These are phyloP conservation scores for Cucumis hystrix DNA, from an alignment of 306 rosid genomes.

Conservation along the genomic window DNA sequence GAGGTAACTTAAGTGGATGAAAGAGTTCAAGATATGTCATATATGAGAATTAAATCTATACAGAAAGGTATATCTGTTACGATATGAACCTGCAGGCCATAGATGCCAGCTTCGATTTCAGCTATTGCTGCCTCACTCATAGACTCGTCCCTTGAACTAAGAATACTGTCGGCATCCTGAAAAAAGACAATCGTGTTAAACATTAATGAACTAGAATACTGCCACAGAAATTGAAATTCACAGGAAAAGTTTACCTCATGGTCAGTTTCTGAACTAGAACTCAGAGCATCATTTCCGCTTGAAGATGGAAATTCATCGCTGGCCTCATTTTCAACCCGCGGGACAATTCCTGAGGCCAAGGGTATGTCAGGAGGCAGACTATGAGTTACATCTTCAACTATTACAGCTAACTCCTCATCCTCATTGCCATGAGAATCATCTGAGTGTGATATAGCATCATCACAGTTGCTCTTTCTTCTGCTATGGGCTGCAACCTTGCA, in stretches of 20 bases:
- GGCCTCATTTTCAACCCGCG: constrained; percentile 28
- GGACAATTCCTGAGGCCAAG: constrained; percentile 24
- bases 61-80: not conserved
- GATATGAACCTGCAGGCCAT: constrained; percentile 72
- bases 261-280: constrained; percentile 26
- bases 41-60: constrained; percentile 2
- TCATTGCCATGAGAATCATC: constrained; percentile 12
- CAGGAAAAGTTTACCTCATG: constrained; percentile 35
- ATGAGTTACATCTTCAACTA: constrained; percentile 26
- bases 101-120: constrained; percentile 59
- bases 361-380: constrained; percentile 22
- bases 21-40: not conserved
- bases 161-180: constrained; percentile 34
- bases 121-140: constrained; percentile 33
- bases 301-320: constrained; percentile 25
- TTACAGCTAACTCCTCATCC: constrained; percentile 13
- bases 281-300: constrained; percentile 13
- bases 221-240: constrained; percentile 6
- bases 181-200: constrained; percentile 10
- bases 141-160: constrained; percentile 18
- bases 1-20: not conserved
- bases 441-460: constrained; percentile 11
- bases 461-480: constrained; percentile 11
- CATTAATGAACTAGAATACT: constrained; percentile 1
- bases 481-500: constrained; percentile 16